Conservation (phyloP, 257 asterid species). For the Eustoma russellianum region DNA sequence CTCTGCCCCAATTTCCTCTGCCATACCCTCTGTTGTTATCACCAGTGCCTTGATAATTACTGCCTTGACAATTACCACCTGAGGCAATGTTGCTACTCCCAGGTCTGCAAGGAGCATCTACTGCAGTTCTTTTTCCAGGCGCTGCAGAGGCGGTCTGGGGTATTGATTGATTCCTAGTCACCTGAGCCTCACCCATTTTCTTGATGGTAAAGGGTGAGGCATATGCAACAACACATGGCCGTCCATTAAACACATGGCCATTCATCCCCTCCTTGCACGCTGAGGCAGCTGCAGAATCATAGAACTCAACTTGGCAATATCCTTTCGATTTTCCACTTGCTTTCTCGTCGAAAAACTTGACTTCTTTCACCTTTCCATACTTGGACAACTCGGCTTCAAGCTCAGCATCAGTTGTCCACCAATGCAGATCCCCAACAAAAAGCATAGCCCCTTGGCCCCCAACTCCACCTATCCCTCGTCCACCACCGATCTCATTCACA, state of each 20-base stretch:
- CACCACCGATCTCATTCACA: conserved; percentile 22
- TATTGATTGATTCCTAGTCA: conserved; percentile 49
- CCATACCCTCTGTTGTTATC: conserved; percentile 44
- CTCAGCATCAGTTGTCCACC: conserved; percentile 99
- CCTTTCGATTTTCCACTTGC: conserved; percentile 99
- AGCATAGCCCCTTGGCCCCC: conserved; percentile 56
- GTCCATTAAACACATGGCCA: conserved; percentile 70
- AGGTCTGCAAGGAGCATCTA: conserved; percentile 40
- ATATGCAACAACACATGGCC: conserved; percentile 92
- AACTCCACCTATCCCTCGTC: conserved; percentile 35
- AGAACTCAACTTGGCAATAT: conserved; percentile 88
- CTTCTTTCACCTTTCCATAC: conserved; percentile 85
- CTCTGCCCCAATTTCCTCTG: conserved; percentile 76
- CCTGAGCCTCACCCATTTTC: conserved; percentile 81
- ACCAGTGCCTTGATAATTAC: conserved; percentile 11
- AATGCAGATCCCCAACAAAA: conserved; percentile 87
- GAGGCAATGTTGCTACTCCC: conserved; percentile 37
- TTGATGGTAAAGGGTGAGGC: conserved; percentile 76
- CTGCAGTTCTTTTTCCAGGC: conserved; percentile 55
- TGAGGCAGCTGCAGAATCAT: conserved; percentile 62
- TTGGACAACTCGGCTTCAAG: conserved; percentile 64
- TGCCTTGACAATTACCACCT: conserved; percentile 25
- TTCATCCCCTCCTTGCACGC: conserved; percentile 90
- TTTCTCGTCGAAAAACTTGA: conserved; percentile 83
- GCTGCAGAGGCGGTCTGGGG: conserved; percentile 34